Percentiles rank a stretch among this genome's conserved stretches.
These are phyloP conservation scores for Hyaloperonospora arabidopsidis DNA, from an alignment of 352 stramenopile species.

Conservation along the genomic window DNA sequence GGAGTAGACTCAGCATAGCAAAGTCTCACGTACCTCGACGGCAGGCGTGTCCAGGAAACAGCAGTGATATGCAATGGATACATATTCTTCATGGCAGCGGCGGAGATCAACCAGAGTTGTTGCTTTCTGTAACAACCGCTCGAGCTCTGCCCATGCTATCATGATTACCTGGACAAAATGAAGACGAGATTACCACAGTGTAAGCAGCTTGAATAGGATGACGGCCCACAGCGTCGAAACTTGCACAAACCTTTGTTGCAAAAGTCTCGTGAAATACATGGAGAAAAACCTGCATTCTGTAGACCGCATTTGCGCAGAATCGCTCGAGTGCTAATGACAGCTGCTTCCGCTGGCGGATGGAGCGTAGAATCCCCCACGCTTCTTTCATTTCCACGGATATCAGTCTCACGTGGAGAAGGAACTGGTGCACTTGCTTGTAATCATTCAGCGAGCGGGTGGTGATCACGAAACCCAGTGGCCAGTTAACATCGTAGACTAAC, in stretches of 20 bases:
- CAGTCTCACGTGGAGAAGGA: slow-evolving; percentile 39
- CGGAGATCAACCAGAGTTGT: slow-evolving; percentile 28
- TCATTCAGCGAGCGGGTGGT: slow-evolving; percentile 25
- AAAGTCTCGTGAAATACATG: slow-evolving; percentile 45
- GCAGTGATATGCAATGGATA: slow-evolving; percentile 24
- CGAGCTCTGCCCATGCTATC: slow-evolving; percentile 31
- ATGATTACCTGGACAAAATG: slow-evolving; percentile 32
- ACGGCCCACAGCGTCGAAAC: not conserved
- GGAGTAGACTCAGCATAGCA: slow-evolving; percentile 1
- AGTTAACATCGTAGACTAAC: slow-evolving; percentile 38
- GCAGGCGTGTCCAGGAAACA: slow-evolving; percentile 36
- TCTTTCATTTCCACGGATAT: slow-evolving; percentile 39
- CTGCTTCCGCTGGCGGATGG: slow-evolving; percentile 13
- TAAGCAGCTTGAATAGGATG: not conserved
- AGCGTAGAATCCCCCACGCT: slow-evolving; percentile 30
- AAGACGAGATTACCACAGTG: not conserved
- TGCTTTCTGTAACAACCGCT: slow-evolving; percentile 12
- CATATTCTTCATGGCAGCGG: slow-evolving; percentile 31
- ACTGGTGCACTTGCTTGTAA: slow-evolving; percentile 40
- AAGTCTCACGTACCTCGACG: slow-evolving; percentile 15
- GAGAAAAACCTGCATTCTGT: slow-evolving; percentile 38
- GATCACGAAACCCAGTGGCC: slow-evolving; percentile 44
- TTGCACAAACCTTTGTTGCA: slow-evolving; percentile 25
- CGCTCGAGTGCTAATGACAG: slow-evolving; percentile 17
- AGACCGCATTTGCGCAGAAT: slow-evolving; percentile 26